Percentiles rank a stretch among this genome's conserved stretches.
phyloP scores from a whole-genome alignment of 176 grass and related monocot genomes.

The Avena eriantha region DNA sequence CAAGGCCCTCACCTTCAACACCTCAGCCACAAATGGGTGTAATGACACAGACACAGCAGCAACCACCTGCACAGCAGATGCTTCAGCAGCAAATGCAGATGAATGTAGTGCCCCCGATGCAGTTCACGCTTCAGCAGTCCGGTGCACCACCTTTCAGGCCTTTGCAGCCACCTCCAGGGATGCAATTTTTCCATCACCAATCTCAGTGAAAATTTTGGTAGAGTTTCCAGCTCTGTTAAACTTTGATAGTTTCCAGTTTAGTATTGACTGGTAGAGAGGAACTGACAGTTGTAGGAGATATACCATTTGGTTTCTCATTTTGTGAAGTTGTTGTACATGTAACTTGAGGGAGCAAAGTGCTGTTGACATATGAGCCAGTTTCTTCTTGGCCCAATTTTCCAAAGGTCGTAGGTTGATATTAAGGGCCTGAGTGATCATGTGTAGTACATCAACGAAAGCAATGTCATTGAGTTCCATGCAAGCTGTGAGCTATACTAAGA shows the following conservation, averaged over 20 bases:
- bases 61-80: conserved; percentile 37
- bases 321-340: conserved; percentile 58
- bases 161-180: conserved; percentile 75
- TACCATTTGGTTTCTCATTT: conserved; percentile 44
- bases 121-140: conserved; percentile 69
- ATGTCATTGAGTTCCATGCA: neutral
- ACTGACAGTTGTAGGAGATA: conserved; percentile 57
- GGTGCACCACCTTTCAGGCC: conserved; percentile 64
- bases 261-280: conserved; percentile 48
- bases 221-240: conserved; percentile 37
- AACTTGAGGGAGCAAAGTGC: conserved; percentile 44
- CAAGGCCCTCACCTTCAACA: conserved; percentile 45
- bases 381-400: neutral
- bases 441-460: neutral
- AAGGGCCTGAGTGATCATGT: conserved; percentile 6
- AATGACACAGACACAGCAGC: conserved; percentile 51
- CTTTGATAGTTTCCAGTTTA: conserved; percentile 50
- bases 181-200: conserved; percentile 80
- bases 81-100: conserved; percentile 72
- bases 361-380: conserved; percentile 29
- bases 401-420: conserved; percentile 24
- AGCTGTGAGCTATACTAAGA: conserved; percentile 4
- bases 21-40: conserved; percentile 51
- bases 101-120: conserved; percentile 50
- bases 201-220: conserved; percentile 66